Evolutionary conservation across 2,329 filamentous ascomycete genomes (phyloP).

Genomic region (Dryadomyces sulphureus): DNA sequence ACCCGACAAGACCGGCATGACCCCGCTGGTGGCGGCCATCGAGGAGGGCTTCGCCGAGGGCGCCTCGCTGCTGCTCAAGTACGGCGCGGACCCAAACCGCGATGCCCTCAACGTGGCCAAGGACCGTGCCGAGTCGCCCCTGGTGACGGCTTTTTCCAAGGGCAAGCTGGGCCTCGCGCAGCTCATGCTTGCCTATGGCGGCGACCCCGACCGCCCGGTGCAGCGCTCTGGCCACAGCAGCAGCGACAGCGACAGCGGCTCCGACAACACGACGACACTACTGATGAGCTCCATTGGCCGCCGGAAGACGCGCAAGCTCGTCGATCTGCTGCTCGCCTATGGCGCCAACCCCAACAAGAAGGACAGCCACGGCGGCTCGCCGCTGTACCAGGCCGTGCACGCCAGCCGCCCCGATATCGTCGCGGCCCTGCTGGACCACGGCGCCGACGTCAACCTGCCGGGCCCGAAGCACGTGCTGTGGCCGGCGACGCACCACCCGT

Average conservation of each 20-base stretch:
- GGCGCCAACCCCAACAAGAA: conserved; percentile 44
- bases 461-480: conserved; percentile 56
- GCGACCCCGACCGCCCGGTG: conserved; percentile 37
- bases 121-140: conserved; percentile 31
- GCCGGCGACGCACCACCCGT: conserved; percentile 45
- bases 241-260: conserved; percentile 13
- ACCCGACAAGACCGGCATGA: conserved; percentile 30
- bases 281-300: conserved; percentile 46
- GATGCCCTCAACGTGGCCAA: conserved; percentile 27
- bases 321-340: conserved; percentile 45
- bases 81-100: conserved; percentile 45
- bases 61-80: conserved; percentile 46
- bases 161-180: conserved; percentile 42
- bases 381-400: conserved; percentile 47
- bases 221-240: conserved; percentile 12
- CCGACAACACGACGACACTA: conserved; percentile 39
- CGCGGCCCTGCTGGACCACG: conserved; percentile 32
- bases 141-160: conserved; percentile 33
- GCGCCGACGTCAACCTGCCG: conserved; percentile 52
- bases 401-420: conserved; percentile 42
- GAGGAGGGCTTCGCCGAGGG: conserved; percentile 40
- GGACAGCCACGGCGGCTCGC: conserved; percentile 45
- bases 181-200: conserved; percentile 46
- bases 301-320: conserved; percentile 35
- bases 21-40: conserved; percentile 34